Evolutionary conservation across 345 rosid species (phyloP).

Genomic region (Citropsis articulata): DNA sequence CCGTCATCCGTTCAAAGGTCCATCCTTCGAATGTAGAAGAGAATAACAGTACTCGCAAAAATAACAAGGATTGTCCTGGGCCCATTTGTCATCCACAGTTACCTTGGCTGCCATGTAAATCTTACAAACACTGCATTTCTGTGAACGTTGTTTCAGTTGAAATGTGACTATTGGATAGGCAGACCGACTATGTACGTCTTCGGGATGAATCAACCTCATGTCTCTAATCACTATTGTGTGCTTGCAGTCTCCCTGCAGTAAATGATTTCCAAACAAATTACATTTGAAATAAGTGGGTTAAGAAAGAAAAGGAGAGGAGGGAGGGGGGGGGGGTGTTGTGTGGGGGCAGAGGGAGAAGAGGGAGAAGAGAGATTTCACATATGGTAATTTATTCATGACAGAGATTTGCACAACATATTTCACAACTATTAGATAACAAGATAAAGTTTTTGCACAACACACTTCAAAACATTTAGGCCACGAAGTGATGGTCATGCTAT

Average conservation of each 20-base stretch:
- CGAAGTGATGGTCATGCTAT: too few relatives aligned
- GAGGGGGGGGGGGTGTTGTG: too few relatives aligned
- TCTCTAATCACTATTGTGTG: slow-evolving; percentile 77
- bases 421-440: neutral
- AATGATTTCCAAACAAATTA: neutral
- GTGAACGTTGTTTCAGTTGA: slow-evolving; percentile 39
- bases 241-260: slow-evolving; percentile 78
- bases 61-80: slow-evolving; percentile 65
- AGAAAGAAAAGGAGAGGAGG: neutral
- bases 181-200: slow-evolving; percentile 55
- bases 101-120: slow-evolving; percentile 58
- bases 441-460: neutral
- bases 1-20: slow-evolving; percentile 29
- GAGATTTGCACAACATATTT: neutral
- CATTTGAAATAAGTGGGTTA: too few relatives aligned
- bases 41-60: slow-evolving; percentile 71
- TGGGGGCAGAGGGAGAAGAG: too few relatives aligned
- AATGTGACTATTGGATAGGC: slow-evolving; percentile 65
- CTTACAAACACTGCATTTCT: slow-evolving; percentile 70
- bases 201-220: slow-evolving; percentile 79
- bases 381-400: neutral
- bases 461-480: neutral
- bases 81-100: slow-evolving; percentile 68
- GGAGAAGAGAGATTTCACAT: too few relatives aligned
- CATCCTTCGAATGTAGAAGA: slow-evolving; percentile 51